phyloP scores from a whole-genome alignment of 1,139 yeast species.

The Kurtzmaniella quercitrusa region DNA sequence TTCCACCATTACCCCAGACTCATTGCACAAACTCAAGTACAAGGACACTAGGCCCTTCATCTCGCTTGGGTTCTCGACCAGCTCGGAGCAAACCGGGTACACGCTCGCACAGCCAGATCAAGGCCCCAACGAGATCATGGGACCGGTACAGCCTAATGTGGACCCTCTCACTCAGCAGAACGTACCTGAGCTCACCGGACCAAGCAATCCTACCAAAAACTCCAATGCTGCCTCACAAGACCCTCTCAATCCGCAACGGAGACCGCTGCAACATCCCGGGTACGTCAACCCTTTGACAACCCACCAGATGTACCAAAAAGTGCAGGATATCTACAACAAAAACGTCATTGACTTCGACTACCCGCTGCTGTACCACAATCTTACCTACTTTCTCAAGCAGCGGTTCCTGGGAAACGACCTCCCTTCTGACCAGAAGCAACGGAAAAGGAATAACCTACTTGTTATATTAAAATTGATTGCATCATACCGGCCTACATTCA shows the following conservation, averaged over 20 bases:
- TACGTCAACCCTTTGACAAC: conserved; percentile 55
- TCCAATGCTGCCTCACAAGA: neutral
- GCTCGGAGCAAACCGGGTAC: conserved; percentile 3
- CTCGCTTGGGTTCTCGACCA: conserved; percentile 29
- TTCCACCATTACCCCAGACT: conserved; percentile 18
- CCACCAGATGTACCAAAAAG: conserved; percentile 58
- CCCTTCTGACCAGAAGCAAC: conserved; percentile 24
- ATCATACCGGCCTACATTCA: conserved; percentile 67
- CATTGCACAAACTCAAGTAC: conserved; percentile 12
- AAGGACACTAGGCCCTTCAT: conserved; percentile 40
- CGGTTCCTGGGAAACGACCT: conserved; percentile 45
- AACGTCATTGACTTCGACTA: conserved; percentile 58
- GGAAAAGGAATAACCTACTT: conserved; percentile 44
- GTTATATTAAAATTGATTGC: conserved; percentile 63
- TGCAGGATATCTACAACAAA: conserved; percentile 60
- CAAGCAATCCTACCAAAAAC: conserved; percentile 1
- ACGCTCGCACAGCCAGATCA: conserved; percentile 12
- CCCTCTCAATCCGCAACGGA: neutral
- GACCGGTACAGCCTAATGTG: conserved; percentile 6
- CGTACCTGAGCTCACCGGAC: conserved; percentile 1
- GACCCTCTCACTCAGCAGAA: conserved; percentile 5
- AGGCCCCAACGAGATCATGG: neutral
- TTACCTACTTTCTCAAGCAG: conserved; percentile 50
- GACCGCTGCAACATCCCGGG: conserved; percentile 4
- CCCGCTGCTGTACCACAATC: conserved; percentile 62